Percentiles rank a stretch among this genome's conserved stretches.
These are phyloP conservation scores for Astraeus odoratus DNA, from an alignment of 768 basidiomycete genomes.

Conservation along the genomic window DNA sequence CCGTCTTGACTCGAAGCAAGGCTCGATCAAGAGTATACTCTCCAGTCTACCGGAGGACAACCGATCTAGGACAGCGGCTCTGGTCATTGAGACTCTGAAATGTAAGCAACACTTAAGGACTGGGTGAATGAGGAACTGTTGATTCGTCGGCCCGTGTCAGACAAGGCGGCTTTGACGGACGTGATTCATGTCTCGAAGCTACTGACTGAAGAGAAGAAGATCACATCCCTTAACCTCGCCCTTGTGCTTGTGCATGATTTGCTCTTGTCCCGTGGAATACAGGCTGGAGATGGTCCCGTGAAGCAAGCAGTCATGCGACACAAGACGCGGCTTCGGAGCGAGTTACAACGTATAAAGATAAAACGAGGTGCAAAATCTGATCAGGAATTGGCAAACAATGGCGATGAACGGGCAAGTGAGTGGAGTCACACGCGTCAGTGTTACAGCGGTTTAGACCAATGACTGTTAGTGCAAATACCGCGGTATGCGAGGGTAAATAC, in stretches of 20 bases:
- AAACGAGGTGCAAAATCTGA: conserved; percentile 63
- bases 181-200: conserved; percentile 65
- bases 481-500: conserved; percentile 86
- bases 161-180: conserved; percentile 67
- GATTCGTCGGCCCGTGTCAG: conserved; percentile 32
- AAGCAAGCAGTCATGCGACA: conserved; percentile 85
- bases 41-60: conserved; percentile 66
- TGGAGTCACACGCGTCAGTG: conserved; percentile 1
- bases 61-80: conserved; percentile 72
- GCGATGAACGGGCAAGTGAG: conserved; percentile 60
- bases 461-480: conserved; percentile 54
- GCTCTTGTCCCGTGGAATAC: conserved; percentile 76
- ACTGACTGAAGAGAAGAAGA: conserved; percentile 62
- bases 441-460: background rate
- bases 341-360: conserved; percentile 79
- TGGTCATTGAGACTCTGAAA: conserved; percentile 93
- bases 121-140: conserved; percentile 4
- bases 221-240: conserved; percentile 70
- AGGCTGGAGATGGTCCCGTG: conserved; percentile 84
- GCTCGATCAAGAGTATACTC: conserved; percentile 86
- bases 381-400: conserved; percentile 53
- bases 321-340: conserved; percentile 81
- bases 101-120: conserved; percentile 46
- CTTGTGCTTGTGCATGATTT: conserved; percentile 90
- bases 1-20: conserved; percentile 79